A percentile compares a stretch with the other conserved stretches of the same genome.
Evolutionary conservation across 495 filamentous ascomycete species (phyloP).

Genomic region (Thermothielavioides terrestris): DNA sequence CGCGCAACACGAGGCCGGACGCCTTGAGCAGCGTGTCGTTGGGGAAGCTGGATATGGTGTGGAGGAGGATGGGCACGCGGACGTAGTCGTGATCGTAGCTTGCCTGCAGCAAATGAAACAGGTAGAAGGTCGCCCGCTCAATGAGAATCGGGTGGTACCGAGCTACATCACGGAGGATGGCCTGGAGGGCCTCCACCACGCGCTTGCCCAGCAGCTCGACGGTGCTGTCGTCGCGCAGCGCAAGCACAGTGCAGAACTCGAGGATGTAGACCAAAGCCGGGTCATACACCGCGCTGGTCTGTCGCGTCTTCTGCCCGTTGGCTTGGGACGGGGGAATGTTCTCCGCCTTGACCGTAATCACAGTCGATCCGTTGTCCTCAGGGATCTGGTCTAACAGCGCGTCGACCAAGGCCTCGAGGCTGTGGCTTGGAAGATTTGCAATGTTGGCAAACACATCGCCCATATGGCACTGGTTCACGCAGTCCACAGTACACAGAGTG

Average conservation of each 20-base stretch:
- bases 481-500: slow-evolving; percentile 88
- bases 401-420: slow-evolving; percentile 58
- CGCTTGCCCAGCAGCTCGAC: slow-evolving; percentile 64
- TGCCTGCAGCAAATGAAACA: slow-evolving; percentile 71
- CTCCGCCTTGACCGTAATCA: slow-evolving; percentile 84
- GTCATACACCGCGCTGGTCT: slow-evolving; percentile 62
- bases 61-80: slow-evolving; percentile 83
- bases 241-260: slow-evolving; percentile 79
- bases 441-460: slow-evolving; percentile 77
- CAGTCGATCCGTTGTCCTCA: slow-evolving; percentile 68
- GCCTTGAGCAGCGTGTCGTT: slow-evolving; percentile 67
- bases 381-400: slow-evolving; percentile 76
- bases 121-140: slow-evolving; percentile 76
- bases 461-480: slow-evolving; percentile 80
- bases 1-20: slow-evolving; percentile 64
- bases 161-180: slow-evolving; percentile 66
- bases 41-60: slow-evolving; percentile 81
- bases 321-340: slow-evolving; percentile 48
- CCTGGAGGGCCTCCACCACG: slow-evolving; percentile 70
- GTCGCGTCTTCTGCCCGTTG: slow-evolving; percentile 48
- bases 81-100: slow-evolving; percentile 90
- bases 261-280: slow-evolving; percentile 80
- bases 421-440: slow-evolving; percentile 58
- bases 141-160: slow-evolving; percentile 72
- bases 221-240: slow-evolving; percentile 65